These are phyloP conservation scores for Microbotryum lychnidis-dioicae DNA, from an alignment of 1,284 basidiomycete species.

Conservation along the genomic window DNA sequence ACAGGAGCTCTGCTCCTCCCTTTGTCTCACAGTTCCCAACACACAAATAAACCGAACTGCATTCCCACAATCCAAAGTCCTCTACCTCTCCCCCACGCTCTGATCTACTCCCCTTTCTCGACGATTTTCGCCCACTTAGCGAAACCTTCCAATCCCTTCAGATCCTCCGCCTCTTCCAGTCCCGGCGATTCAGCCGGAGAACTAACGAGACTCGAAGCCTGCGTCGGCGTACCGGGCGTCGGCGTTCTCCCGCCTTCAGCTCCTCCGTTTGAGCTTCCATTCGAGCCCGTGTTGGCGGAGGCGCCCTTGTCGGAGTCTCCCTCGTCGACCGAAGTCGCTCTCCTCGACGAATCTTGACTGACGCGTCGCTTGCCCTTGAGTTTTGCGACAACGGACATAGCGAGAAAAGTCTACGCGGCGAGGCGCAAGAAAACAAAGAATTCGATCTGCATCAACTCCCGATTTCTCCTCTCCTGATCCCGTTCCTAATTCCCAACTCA, in stretches of 20 bases:
- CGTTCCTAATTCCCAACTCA: too few species aligned
- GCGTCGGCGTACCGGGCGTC: neutral
- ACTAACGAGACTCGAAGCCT: neutral
- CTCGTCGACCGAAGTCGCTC: neutral
- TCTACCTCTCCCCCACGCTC: too few species aligned
- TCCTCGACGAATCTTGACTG: neutral
- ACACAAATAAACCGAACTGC: too few species aligned
- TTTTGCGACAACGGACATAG: conserved; percentile 11
- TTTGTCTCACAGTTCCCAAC: too few species aligned
- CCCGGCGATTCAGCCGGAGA: conserved; percentile 1
- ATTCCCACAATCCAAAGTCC: too few species aligned
- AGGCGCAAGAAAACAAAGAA: conserved; percentile 16
- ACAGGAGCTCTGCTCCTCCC: too few species aligned
- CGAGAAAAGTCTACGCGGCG: conserved; percentile 10
- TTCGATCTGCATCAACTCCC: neutral
- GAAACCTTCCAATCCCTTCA: too few species aligned
- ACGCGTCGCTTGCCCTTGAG: conserved; percentile 16
- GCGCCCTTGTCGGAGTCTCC: neutral
- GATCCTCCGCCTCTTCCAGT: neutral
- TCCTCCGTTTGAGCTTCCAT: neutral
- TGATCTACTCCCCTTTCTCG: too few species aligned
- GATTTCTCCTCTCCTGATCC: too few species aligned
- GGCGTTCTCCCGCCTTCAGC: neutral
- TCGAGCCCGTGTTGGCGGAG: neutral
- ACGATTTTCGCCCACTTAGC: too few species aligned